Base-by-base conservation (phyloP, 768 basidiomycete species). In the Galerina marginata region DNA sequence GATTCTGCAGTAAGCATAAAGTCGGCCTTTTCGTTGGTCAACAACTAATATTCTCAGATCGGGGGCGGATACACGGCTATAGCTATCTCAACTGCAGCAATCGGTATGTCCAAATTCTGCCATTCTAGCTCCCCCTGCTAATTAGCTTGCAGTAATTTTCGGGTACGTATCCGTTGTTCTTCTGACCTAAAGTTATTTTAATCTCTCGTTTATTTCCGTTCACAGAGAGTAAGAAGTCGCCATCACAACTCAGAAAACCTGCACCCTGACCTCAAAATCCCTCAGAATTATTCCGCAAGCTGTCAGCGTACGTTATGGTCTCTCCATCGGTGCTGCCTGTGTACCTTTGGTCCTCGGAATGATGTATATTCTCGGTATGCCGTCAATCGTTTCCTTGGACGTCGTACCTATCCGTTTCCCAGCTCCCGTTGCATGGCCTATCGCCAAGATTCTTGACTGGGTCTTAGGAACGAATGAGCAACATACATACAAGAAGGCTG, bases 341-440 rank as follows among this genome's bases (percentile, higher is more conserved):
- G 86, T 90, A 0, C 91, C 91, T 0, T 78, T 93, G 57, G 92
- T 95, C 9, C 80, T 89, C 14, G 73, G 66, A 10, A 75, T 93
- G 63, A 93, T 95, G 91, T 89, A 85, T 69, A 67, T 91, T 33
- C 77, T 83, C 25, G 71, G 82, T 81, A 60, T 20, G 72, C 38
- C 82, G 84, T 86, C 33, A n/a, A 11, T 14, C 15, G 16, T 26
- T 9, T 20, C 15, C n/a, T 6, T 16, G 75, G 44, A 23, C 2
- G 6, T 37, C 20, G 4, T 48, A 3, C n/a, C 53, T 20, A 15
- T 47, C n/a, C 4, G n/a, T 16, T 53, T 36, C 25, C 4, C 11
- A 89, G 86, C 89, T 6, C 93, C 93, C 2, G 79, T 96, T 54
- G 93, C 94, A 0, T 95, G 82, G 71, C 92, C 92, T 3, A 89